These are phyloP conservation scores for Pseudoperonospora humuli DNA, from an alignment of 352 stramenopile species.

Conservation along the genomic window DNA sequence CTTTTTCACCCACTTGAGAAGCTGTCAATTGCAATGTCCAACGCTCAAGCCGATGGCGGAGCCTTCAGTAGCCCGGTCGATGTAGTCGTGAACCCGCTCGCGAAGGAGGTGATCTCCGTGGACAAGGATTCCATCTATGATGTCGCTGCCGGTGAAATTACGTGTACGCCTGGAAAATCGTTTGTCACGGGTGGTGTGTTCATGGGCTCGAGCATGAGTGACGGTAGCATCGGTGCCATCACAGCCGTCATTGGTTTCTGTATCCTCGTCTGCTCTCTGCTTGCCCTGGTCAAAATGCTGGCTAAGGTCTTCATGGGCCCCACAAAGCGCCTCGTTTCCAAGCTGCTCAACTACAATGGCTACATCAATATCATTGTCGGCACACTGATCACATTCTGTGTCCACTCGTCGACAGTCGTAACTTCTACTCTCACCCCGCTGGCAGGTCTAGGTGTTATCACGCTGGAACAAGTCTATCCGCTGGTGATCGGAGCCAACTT, in stretches of 20 bases:
- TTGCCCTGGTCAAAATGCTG: conserved; percentile 45
- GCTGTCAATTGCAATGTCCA: conserved; percentile 40
- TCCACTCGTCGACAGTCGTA: conserved; percentile 89
- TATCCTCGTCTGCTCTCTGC: conserved; percentile 38
- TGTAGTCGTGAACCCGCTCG: conserved; percentile 32
- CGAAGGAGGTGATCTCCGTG: conserved; percentile 26
- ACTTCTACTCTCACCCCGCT: conserved; percentile 86
- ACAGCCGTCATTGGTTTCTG: conserved; percentile 37
- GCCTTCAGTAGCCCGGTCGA: conserved; percentile 41
- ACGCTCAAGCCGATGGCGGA: conserved; percentile 24
- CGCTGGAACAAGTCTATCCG: conserved; percentile 84
- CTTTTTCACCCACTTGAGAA: conserved; percentile 50
- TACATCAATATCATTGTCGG: conserved; percentile 87
- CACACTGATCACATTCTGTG: conserved; percentile 71
- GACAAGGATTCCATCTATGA: conserved; percentile 36
- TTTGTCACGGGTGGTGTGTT: conserved; percentile 41
- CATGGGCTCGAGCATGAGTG: conserved; percentile 20
- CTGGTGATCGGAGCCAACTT: conserved; percentile 90
- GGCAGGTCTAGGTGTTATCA: conserved; percentile 82
- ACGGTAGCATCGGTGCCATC: conserved; percentile 41
- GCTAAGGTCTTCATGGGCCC: conserved; percentile 68
- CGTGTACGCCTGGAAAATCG: conserved; percentile 18
- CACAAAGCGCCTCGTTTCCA: conserved; percentile 80
- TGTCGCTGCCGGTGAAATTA: conserved; percentile 21
- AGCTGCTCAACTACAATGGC: conserved; percentile 85